phyloP scores from a whole-genome alignment of 108 stramenopile genomes.

The Cyclotella choctawhatcheeana region DNA sequence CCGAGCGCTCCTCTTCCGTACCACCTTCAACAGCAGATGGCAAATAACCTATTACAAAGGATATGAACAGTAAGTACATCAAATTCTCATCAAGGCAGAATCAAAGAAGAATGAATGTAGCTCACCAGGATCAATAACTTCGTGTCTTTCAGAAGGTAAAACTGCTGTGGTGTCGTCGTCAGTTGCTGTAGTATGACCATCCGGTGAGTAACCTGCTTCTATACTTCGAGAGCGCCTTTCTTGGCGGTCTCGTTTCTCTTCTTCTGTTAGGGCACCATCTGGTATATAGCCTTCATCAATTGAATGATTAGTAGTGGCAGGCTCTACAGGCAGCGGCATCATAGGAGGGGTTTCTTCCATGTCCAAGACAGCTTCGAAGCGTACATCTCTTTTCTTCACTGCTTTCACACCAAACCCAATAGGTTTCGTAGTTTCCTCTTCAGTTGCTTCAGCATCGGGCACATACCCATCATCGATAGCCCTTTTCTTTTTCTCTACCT shows the following conservation, averaged over 20 bases:
- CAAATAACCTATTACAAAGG: conserved; percentile 1
- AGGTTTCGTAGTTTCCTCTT: conserved; percentile 22
- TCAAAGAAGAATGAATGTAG: no score
- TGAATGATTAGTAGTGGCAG: conserved; percentile 18
- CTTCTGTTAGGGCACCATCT: conserved; percentile 45
- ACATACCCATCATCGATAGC: conserved; percentile 18
- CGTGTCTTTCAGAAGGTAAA: no score
- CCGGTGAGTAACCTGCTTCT: conserved; percentile 28
- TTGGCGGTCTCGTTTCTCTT: conserved; percentile 26
- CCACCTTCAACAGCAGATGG: background rate
- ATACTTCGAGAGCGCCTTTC: conserved; percentile 4
- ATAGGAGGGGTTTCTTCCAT: conserved; percentile 3
- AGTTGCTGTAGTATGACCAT: conserved; percentile 3
- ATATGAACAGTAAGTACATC: background rate
- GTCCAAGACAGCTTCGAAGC: conserved; percentile 33
- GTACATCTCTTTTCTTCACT: conserved; percentile 26
- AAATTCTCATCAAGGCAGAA: no score
- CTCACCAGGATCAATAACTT: conserved; percentile 6
- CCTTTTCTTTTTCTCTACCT: conserved; percentile 9
- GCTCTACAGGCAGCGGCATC: conserved; percentile 1
- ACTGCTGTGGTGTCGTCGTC: background rate
- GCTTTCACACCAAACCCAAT: background rate
- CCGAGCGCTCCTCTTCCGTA: conserved; percentile 32
- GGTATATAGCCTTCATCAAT: conserved; percentile 43
- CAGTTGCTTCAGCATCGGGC: conserved; percentile 41